A percentile compares a stretch with the other conserved stretches of the same genome.
These are phyloP conservation scores for Colletotrichum musicola DNA, from an alignment of 2,329 filamentous ascomycete species.

Conservation along the genomic window DNA sequence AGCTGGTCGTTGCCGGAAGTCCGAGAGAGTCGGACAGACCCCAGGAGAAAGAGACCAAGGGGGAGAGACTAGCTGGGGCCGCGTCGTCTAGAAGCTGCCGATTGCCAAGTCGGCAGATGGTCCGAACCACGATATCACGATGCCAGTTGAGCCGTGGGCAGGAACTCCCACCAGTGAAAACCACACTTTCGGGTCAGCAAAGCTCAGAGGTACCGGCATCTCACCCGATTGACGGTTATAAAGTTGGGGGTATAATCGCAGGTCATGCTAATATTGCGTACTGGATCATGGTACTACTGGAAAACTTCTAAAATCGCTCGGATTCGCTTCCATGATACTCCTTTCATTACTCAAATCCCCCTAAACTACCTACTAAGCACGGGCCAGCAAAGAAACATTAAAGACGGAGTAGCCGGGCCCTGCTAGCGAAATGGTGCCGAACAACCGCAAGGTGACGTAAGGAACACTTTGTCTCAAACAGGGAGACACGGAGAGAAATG, in stretches of 20 bases:
- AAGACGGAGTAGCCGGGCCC: background rate
- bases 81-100: background rate
- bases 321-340: too few relatives aligned
- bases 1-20: background rate
- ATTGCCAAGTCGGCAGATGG: constrained; percentile 25
- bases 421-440: background rate
- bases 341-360: too few relatives aligned
- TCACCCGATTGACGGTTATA: background rate
- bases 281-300: too few relatives aligned
- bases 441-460: constrained; percentile 9
- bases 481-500: background rate
- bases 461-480: constrained; percentile 16
- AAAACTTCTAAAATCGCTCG: too few relatives aligned
- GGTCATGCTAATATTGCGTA: too few relatives aligned
- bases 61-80: background rate
- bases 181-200: constrained; percentile 9
- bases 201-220: background rate
- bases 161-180: constrained; percentile 24
- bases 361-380: background rate
- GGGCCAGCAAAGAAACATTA: background rate
- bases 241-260: too few relatives aligned
- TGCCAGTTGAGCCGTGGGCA: background rate
- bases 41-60: too few relatives aligned
- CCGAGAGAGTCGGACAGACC: background rate
- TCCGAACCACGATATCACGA: constrained; percentile 22